A percentile compares a stretch with the other conserved stretches of the same genome.
Evolutionary conservation across 108 stramenopile genomes (phyloP).

Genomic region (Nannochloropsis gaditana): DNA sequence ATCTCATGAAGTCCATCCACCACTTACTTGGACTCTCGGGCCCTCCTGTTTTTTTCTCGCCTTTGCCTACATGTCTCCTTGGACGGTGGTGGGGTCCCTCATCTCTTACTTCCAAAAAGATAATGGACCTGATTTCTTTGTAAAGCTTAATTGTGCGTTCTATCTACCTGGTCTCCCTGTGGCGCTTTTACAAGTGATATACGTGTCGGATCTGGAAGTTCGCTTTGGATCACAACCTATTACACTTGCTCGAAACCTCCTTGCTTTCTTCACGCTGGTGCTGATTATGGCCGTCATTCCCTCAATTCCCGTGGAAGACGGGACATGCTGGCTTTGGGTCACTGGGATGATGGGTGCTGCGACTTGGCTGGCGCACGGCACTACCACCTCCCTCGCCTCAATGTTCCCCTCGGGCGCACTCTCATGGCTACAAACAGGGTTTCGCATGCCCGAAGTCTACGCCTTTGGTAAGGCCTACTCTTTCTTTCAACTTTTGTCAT

Average conservation of each 20-base stretch:
- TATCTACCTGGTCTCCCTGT: constrained; percentile 21
- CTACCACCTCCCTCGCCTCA: not conserved
- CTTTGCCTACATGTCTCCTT: constrained; percentile 20
- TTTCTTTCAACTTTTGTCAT: too few species aligned
- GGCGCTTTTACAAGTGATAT: not conserved
- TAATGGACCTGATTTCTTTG: constrained; percentile 3
- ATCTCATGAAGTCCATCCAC: not conserved
- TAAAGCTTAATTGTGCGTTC: not conserved
- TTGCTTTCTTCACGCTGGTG: not conserved
- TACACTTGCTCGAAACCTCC: not conserved
- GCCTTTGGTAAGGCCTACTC: not conserved
- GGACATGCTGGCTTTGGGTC: not conserved
- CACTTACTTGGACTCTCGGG: not conserved
- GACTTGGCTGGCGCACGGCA: not conserved
- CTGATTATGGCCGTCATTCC: not conserved
- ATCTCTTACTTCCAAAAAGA: constrained; percentile 2
- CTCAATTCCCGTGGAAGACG: not conserved
- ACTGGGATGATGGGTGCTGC: not conserved
- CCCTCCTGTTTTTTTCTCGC: not conserved
- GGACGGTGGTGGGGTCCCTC: constrained; percentile 5
- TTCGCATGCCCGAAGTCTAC: not conserved
- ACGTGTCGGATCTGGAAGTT: not conserved
- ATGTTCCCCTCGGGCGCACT: not conserved
- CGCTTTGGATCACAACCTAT: not conserved
- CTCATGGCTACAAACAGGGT: not conserved